Base-by-base conservation (phyloP, 2,329 filamentous ascomycete species). In the Cordyceps fumosorosea region DNA sequence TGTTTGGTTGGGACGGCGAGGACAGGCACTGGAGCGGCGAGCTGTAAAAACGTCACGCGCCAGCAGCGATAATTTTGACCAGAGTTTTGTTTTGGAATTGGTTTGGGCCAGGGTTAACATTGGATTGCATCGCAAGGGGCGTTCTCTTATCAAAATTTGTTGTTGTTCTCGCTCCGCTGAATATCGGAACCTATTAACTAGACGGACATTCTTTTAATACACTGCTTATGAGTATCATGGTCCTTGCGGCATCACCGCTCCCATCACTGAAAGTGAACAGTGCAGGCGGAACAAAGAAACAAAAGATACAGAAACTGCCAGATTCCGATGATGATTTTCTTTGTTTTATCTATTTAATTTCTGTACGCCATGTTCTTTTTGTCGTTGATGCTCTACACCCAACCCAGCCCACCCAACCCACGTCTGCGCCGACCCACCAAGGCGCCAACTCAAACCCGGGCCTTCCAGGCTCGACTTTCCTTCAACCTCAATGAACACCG, bases 1-100 rank as follows among this genome's bases (percentile, higher is more conserved):
- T 74, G 57, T 65, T 80, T 32, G 84, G 83, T 2, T 87, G 84
- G 80, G 65, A 79, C 3, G 68, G 74, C 1, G 71, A 63, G 53
- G 62, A 63, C 32, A 69, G 73, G 56, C 67, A 71, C 22, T 63
- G 62, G 62, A 50, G 34, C 14, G 64, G 64, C 37, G 54, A 56
- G n/a, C 34, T 56, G 37, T 60, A 24, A 29, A 18, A 37, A 22
- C 6, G 20, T 4, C 64, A 66, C 64, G 56, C 62, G 8, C 24
- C 16, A 45, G 22, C 14, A 18, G 16, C 32, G n/a, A 26, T 29
- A 12, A 37, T 37, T 55, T 57, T 32, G 55, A 37, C 11, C 5
- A 37, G 47, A 7, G 37, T 44, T 26, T 44, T 44, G 44, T 34
- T 57, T 57, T 48, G 50, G 14, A 20, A 26, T n/a, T 24, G 42